phyloP scores from a whole-genome alignment of 177 flowering plant species.

The Vitis hybrid region DNA sequence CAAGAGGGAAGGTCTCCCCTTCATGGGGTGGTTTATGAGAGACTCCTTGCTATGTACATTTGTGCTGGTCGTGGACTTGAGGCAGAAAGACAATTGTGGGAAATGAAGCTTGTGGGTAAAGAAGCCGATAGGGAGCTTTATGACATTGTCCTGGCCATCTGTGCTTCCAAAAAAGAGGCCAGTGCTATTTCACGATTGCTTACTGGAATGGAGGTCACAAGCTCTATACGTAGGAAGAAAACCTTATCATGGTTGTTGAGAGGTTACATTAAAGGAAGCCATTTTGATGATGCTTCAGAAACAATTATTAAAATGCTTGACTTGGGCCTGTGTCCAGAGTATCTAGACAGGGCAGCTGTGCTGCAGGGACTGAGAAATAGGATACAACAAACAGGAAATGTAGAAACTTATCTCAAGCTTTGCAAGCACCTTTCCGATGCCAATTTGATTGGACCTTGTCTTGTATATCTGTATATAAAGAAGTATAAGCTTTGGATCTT shows the following conservation, averaged over 20 bases:
- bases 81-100: constrained; percentile 90
- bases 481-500: constrained; percentile 74
- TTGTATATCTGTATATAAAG: constrained; percentile 67
- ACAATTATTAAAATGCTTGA: constrained; percentile 72
- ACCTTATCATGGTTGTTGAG: constrained; percentile 84
- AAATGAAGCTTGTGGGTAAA: constrained; percentile 82
- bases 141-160: constrained; percentile 88
- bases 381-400: constrained; percentile 50
- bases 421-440: constrained; percentile 78
- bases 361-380: constrained; percentile 71
- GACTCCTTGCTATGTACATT: constrained; percentile 88
- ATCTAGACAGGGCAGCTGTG: constrained; percentile 80
- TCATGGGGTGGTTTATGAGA: constrained; percentile 65
- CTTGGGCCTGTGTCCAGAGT: constrained; percentile 68
- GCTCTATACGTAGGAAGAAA: constrained; percentile 51
- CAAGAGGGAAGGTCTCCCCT: constrained; percentile 56
- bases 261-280: constrained; percentile 88
- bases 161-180: constrained; percentile 77
- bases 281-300: constrained; percentile 75
- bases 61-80: constrained; percentile 87
- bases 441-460: constrained; percentile 67
- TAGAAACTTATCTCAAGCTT: constrained; percentile 65
- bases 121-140: constrained; percentile 70
- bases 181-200: constrained; percentile 62
- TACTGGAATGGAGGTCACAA: constrained; percentile 48